Evolutionary conservation across 768 basidiomycete genomes (phyloP).

Genomic region (Mycena leptocephala): DNA sequence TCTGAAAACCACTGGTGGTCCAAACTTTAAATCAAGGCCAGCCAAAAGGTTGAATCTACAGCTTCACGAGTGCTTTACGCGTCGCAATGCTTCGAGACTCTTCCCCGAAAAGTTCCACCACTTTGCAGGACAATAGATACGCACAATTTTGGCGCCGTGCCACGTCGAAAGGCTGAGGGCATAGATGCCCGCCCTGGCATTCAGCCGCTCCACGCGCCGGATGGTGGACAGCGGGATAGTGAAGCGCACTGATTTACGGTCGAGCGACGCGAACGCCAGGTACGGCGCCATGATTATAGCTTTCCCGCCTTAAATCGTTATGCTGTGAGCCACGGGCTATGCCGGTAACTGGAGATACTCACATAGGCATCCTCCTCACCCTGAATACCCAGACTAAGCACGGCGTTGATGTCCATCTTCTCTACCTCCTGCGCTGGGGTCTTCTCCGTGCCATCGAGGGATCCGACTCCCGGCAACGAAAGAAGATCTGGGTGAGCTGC

Average conservation of each 20-base stretch:
- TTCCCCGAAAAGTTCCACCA: background rate
- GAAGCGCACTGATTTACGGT: conserved; percentile 93
- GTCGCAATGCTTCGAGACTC: conserved; percentile 1
- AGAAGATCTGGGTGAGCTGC: conserved; percentile 88
- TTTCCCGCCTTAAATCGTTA: conserved; percentile 81
- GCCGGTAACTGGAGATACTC: conserved; percentile 54
- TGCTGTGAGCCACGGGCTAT: conserved; percentile 1
- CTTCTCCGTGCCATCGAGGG: conserved; percentile 42
- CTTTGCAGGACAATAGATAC: conserved; percentile 43
- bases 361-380: conserved; percentile 96
- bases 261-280: conserved; percentile 91
- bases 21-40: conserved; percentile 5
- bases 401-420: conserved; percentile 92
- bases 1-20: background rate
- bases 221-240: conserved; percentile 94
- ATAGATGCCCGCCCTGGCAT: conserved; percentile 94
- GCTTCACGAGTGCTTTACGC: conserved; percentile 22
- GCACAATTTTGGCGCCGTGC: conserved; percentile 94
- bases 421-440: conserved; percentile 61
- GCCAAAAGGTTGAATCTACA: conserved; percentile 17
- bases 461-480: conserved; percentile 61
- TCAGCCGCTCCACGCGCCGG: conserved; percentile 93
- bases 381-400: conserved; percentile 83
- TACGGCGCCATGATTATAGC: conserved; percentile 92
- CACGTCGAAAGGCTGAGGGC: conserved; percentile 95